Conservation (phyloP, 306 rosid genomes). For the Citrullus colocynthis region DNA sequence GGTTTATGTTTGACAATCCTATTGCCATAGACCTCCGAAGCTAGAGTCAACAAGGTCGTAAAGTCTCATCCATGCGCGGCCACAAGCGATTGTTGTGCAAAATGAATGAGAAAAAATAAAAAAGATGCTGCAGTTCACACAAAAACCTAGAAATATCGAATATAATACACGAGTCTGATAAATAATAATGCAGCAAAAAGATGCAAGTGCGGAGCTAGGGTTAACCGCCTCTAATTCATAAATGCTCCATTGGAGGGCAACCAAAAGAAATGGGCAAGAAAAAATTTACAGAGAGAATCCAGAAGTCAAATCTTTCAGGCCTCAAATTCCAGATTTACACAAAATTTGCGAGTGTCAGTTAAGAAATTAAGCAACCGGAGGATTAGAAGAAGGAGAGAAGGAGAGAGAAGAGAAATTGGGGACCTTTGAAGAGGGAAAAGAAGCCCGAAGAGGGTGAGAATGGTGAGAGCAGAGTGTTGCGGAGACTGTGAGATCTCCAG, state of each 20-base stretch:
- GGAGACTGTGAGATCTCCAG: slow-evolving; percentile 62
- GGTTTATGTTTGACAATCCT: not conserved
- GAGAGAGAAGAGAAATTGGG: not conserved
- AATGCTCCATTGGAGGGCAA: not conserved
- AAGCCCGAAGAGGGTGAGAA: slow-evolving; percentile 30
- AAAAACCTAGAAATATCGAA: not conserved
- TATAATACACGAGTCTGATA: not conserved
- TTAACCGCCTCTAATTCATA: not conserved
- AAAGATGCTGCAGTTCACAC: not conserved
- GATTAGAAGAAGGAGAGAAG: not conserved
- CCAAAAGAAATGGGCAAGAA: not conserved
- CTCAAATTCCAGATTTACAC: not conserved
- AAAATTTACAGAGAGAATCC: not conserved
- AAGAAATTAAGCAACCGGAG: not conserved
- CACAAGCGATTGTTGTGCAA: not conserved
- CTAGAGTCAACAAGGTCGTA: not conserved
- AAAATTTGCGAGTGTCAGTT: not conserved
- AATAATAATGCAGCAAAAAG: not conserved
- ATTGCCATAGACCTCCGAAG: not conserved
- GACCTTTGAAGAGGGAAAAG: slow-evolving; percentile 55
- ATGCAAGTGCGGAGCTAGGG: not conserved
- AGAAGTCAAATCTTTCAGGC: not conserved
- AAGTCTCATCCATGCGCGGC: not conserved
- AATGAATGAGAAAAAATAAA: not conserved
- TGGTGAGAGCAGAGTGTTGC: slow-evolving; percentile 50